phyloP scores from a whole-genome alignment of 2,329 filamentous ascomycete genomes.

The Stemphylium beticola region DNA sequence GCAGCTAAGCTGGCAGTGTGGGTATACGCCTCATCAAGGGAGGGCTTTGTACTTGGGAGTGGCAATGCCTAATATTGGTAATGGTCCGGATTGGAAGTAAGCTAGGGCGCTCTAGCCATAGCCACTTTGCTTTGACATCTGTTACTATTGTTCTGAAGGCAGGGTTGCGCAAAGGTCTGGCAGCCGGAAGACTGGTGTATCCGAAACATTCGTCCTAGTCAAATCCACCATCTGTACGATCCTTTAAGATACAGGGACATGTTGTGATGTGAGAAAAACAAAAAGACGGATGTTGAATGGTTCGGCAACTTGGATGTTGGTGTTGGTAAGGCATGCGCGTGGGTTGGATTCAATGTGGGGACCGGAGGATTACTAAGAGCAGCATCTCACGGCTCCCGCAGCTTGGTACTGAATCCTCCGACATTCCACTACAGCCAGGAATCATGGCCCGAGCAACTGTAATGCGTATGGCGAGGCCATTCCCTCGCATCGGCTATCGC shows the following conservation, averaged over 20 bases:
- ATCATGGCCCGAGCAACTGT: conserved; percentile 1
- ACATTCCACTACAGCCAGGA: conserved; percentile 1
- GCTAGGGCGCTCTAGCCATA: not conserved
- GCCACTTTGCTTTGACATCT: not conserved
- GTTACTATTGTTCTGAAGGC: not conserved
- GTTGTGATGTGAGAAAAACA: no score
- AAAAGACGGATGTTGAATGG: no score
- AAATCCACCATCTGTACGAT: no score
- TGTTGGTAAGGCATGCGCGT: no score
- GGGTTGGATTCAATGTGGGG: not conserved
- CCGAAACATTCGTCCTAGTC: not conserved
- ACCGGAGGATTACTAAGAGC: not conserved
- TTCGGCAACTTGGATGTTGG: no score
- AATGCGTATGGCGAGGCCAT: conserved; percentile 27
- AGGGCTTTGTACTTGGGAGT: not conserved
- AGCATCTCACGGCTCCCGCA: not conserved
- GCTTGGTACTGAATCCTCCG: not conserved
- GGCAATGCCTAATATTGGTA: not conserved
- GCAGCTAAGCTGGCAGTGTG: not conserved
- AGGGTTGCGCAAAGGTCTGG: not conserved
- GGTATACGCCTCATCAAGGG: not conserved
- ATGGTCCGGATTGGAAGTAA: not conserved
- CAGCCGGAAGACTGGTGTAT: not conserved
- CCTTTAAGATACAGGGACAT: no score
- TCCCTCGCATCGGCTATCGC: conserved; percentile 17